Evolutionary conservation across 1,139 yeast species (phyloP).

Genomic region (Candida freyschussii): DNA sequence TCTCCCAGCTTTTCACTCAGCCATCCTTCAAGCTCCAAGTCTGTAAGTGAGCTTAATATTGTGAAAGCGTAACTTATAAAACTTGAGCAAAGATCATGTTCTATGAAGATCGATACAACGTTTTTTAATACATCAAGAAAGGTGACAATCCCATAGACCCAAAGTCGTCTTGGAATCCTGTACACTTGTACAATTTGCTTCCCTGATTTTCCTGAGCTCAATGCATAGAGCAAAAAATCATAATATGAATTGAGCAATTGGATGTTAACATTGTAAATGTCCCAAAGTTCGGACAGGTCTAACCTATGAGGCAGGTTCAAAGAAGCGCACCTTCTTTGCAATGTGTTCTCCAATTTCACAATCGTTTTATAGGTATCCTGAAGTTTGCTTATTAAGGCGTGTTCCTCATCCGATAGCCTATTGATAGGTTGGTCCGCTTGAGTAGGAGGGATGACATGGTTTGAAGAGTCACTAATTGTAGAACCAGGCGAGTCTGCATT

Average conservation of each 20-base stretch:
- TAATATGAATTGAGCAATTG: slow-evolving; percentile 64
- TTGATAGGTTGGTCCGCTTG: slow-evolving; percentile 9
- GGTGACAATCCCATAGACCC: slow-evolving; percentile 82
- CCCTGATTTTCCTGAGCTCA: slow-evolving; percentile 71
- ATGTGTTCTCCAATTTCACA: slow-evolving; percentile 60
- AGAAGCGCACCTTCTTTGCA: slow-evolving; percentile 59
- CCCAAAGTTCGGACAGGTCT: slow-evolving; percentile 60
- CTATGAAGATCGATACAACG: slow-evolving; percentile 50
- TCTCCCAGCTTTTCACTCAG: slow-evolving; percentile 76
- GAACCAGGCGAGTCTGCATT: slow-evolving; percentile 20
- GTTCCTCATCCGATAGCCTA: slow-evolving; percentile 50
- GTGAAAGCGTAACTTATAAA: slow-evolving; percentile 37
- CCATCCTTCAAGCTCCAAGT: slow-evolving; percentile 64
- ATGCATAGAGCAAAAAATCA: slow-evolving; percentile 64
- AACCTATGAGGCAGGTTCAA: slow-evolving; percentile 46
- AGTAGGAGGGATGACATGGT: slow-evolving; percentile 6
- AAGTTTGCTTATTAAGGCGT: slow-evolving; percentile 60
- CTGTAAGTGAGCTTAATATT: slow-evolving; percentile 30
- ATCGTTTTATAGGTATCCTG: slow-evolving; percentile 72
- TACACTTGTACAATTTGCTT: slow-evolving; percentile 69
- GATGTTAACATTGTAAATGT: slow-evolving; percentile 62
- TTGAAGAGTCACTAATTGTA: slow-evolving; percentile 15
- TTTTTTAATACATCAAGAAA: slow-evolving; percentile 75
- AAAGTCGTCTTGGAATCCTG: slow-evolving; percentile 70
- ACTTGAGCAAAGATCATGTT: slow-evolving; percentile 38